Percentiles rank a stretch among this genome's conserved stretches.
Conservation (phyloP, 257 asterid genomes). For the Salvia miltiorrhiza region DNA sequence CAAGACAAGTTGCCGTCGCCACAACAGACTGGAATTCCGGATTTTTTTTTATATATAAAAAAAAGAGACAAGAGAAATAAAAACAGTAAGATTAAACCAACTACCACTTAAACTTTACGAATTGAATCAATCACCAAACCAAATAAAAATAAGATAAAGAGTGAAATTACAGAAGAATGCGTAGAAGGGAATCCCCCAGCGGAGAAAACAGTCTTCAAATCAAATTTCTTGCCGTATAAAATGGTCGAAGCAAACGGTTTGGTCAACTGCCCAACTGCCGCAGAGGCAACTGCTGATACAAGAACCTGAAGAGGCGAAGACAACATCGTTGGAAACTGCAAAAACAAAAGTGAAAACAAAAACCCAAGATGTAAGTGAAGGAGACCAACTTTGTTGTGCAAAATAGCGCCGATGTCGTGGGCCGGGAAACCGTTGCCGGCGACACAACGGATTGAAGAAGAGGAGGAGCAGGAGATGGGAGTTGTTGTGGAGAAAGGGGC, state of each 20-base stretch:
- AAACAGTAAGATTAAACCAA: slow-evolving; percentile 13
- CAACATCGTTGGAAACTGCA: background rate
- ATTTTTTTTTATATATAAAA: background rate
- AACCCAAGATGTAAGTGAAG: background rate
- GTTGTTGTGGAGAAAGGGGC: background rate
- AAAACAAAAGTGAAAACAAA: background rate
- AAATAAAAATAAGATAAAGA: background rate
- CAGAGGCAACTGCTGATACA: slow-evolving; percentile 69
- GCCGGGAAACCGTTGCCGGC: slow-evolving; percentile 24
- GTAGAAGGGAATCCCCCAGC: slow-evolving; percentile 96
- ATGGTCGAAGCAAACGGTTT: slow-evolving; percentile 71
- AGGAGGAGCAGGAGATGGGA: background rate
- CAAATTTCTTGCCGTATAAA: slow-evolving; percentile 51
- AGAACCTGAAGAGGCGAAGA: slow-evolving; percentile 45
- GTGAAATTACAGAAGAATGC: slow-evolving; percentile 68
- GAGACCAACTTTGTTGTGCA: slow-evolving; percentile 47
- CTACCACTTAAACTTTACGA: background rate
- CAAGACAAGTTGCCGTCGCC: slow-evolving; percentile 84
- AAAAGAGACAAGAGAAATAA: background rate
- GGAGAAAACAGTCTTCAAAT: slow-evolving; percentile 44
- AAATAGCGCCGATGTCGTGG: slow-evolving; percentile 32
- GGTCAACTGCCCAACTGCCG: slow-evolving; percentile 73
- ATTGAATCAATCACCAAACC: background rate
- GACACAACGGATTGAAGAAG: slow-evolving; percentile 29
- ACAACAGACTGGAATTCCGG: slow-evolving; percentile 54